Evolutionary conservation across 176 grass and related monocot species (phyloP).

Genomic region (Eleusine indica): DNA sequence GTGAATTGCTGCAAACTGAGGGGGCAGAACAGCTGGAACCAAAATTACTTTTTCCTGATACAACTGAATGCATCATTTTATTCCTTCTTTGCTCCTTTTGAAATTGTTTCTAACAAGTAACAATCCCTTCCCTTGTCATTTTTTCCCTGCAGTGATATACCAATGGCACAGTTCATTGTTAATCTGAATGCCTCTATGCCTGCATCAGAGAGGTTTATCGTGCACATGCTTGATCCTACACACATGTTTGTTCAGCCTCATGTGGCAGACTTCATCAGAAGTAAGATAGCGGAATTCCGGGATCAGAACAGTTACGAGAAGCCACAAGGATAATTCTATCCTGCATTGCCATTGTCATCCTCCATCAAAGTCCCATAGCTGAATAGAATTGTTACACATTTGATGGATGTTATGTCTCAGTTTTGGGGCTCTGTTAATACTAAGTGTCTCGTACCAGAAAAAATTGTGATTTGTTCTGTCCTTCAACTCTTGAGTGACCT

Average conservation of each 20-base stretch:
- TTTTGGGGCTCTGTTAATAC: background rate
- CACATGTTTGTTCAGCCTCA: constrained; percentile 94
- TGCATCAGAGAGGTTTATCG: constrained; percentile 74
- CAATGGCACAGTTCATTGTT: constrained; percentile 90
- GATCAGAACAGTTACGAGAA: constrained; percentile 94
- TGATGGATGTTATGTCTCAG: background rate
- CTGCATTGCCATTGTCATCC: background rate
- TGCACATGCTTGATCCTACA: constrained; percentile 79
- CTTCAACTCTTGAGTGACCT: background rate
- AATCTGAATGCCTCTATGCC: constrained; percentile 80
- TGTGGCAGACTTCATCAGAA: constrained; percentile 66
- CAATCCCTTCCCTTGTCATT: background rate
- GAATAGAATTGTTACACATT: background rate
- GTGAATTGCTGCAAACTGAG: no score
- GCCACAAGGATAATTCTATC: constrained; percentile 31
- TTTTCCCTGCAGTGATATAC: constrained; percentile 55
- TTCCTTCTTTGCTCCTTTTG: background rate
- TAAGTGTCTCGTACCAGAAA: background rate
- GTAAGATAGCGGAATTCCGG: constrained; percentile 78
- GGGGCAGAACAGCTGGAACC: no score
- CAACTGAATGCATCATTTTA: background rate
- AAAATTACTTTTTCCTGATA: no score
- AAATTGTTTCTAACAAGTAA: background rate
- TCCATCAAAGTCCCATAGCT: background rate
- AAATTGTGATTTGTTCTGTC: background rate